Evolutionary conservation across 1,284 basidiomycete species (phyloP).

Genomic region (Apiotrichum gamsii): DNA sequence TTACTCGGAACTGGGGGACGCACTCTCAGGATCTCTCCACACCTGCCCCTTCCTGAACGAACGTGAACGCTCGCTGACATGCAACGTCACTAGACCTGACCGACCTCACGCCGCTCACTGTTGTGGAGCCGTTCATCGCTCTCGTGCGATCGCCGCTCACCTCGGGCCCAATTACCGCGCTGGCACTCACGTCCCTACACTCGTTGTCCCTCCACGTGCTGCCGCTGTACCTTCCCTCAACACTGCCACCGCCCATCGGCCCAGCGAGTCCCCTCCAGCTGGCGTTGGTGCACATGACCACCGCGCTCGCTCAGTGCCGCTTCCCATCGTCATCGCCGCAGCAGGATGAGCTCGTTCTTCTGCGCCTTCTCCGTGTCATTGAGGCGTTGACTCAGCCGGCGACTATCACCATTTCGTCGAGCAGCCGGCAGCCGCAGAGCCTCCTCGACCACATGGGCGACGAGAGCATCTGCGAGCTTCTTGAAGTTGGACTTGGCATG

Average conservation of each 20-base stretch:
- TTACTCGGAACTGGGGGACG: neutral
- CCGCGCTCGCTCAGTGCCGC: constrained; percentile 88
- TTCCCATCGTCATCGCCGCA: constrained; percentile 95
- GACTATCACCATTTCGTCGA: neutral
- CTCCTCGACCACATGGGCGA: constrained; percentile 62
- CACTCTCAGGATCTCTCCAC: neutral
- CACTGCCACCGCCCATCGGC: constrained; percentile 21
- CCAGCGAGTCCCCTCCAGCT: constrained; percentile 43
- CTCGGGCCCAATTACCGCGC: constrained; percentile 88
- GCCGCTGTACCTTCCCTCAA: constrained; percentile 46
- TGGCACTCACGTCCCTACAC: constrained; percentile 80
- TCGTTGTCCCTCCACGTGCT: constrained; percentile 75
- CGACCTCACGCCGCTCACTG: constrained; percentile 53
- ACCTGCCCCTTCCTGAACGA: neutral
- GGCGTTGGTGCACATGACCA: constrained; percentile 77
- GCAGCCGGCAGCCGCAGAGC: constrained; percentile 25
- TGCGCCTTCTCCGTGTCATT: constrained; percentile 87
- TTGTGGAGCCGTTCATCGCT: constrained; percentile 85
- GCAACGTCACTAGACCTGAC: no score
- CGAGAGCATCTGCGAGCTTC: constrained; percentile 93
- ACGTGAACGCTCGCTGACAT: neutral
- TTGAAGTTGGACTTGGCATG: constrained; percentile 95
- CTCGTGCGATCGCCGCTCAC: constrained; percentile 88
- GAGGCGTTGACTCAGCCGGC: constrained; percentile 68
- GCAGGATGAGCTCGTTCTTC: constrained; percentile 89